phyloP scores from a whole-genome alignment of 371 early-diverging fungal genomes.

The Mucor ambiguus region DNA sequence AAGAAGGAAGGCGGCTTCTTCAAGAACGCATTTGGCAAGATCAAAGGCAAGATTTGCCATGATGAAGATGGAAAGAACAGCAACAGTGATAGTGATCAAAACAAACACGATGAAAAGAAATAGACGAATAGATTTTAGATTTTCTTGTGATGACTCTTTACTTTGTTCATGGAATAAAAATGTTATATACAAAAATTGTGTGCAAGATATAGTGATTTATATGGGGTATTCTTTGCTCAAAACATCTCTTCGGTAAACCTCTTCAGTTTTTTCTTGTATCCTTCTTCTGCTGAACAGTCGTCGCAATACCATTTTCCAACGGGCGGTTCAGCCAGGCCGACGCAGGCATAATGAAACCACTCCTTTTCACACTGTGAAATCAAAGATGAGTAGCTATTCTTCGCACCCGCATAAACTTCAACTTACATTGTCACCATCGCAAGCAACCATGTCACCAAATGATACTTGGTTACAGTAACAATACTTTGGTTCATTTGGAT shows the following conservation, averaged over 20 bases:
- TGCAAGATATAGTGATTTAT: background rate
- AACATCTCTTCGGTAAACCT: conserved; percentile 20
- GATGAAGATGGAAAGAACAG: conserved; percentile 28
- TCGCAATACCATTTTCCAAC: conserved; percentile 95
- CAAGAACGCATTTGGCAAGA: conserved; percentile 34
- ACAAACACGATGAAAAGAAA: conserved; percentile 10
- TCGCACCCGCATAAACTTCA: background rate
- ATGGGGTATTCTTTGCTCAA: conserved; percentile 10
- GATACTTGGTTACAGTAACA: conserved; percentile 96
- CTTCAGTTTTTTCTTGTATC: conserved; percentile 35
- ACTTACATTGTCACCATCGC: conserved; percentile 88
- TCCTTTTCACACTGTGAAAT: conserved; percentile 79
- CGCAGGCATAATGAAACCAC: conserved; percentile 97
- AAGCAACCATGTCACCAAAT: conserved; percentile 98
- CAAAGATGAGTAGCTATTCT: background rate
- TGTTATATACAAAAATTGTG: conserved; percentile 5
- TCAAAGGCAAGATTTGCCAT: conserved; percentile 35
- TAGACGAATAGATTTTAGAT: conserved; percentile 5
- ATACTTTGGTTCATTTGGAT: conserved; percentile 95
- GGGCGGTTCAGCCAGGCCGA: conserved; percentile 81
- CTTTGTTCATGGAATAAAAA: background rate
- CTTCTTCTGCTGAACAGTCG: conserved; percentile 47
- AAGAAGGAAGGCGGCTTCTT: conserved; percentile 30
- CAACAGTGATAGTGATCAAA: conserved; percentile 10
- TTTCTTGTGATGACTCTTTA: background rate